These are phyloP conservation scores for Skeletonema grethae DNA, from an alignment of 108 stramenopile species.

Conservation along the genomic window DNA sequence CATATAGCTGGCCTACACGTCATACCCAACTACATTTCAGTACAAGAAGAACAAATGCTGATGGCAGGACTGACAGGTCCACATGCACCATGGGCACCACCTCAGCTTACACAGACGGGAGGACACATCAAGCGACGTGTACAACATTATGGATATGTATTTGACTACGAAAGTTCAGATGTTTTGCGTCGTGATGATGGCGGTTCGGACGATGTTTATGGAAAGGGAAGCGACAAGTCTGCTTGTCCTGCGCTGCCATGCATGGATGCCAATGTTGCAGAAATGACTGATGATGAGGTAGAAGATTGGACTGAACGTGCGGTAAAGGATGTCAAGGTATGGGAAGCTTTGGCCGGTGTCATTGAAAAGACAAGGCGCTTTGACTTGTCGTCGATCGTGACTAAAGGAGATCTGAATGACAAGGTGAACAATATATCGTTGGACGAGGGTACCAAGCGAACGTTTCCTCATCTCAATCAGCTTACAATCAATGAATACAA, in stretches of 20 bases:
- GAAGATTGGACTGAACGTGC: constrained; percentile 35
- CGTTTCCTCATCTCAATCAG: constrained; percentile 73
- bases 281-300: constrained; percentile 45
- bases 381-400: constrained; percentile 24
- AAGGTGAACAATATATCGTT: not conserved
- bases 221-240: constrained; percentile 6
- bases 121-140: constrained; percentile 74
- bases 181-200: constrained; percentile 60
- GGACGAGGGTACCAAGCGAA: not conserved
- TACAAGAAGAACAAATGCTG: constrained; percentile 65
- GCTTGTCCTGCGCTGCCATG: constrained; percentile 32
- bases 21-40: constrained; percentile 62
- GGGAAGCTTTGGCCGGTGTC: constrained; percentile 74
- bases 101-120: constrained; percentile 61
- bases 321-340: constrained; percentile 61
- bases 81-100: constrained; percentile 86
- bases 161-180: constrained; percentile 88
- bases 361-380: constrained; percentile 64
- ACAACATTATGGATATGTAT: constrained; percentile 93
- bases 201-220: constrained; percentile 31
- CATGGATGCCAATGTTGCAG: constrained; percentile 10
- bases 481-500: constrained; percentile 86
- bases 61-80: constrained; percentile 80
- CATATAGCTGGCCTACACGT: constrained; percentile 69
- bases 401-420: constrained; percentile 7